Base-by-base conservation (phyloP, 2,329 filamentous ascomycete genomes). In the Penicillium sp. region DNA sequence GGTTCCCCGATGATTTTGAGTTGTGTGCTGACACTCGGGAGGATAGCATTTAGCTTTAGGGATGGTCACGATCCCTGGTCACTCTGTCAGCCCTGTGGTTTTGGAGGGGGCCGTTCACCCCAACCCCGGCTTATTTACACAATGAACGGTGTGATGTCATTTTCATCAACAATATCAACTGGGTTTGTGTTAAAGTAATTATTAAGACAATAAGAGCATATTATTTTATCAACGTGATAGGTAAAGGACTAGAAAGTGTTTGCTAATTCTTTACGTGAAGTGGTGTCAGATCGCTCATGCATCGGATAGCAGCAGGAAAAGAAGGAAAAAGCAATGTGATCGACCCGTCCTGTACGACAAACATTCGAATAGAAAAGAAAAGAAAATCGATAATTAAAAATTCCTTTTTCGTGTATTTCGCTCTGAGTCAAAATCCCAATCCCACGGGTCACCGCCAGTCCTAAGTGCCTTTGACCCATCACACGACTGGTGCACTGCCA, bases 271-370 rank as follows among this genome's bases (percentile, higher is more conserved):
- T 19, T 10, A 26, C 14, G 44, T 29, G 25, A 47, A 29, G 29
- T 31, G 39, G 39, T 52, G 42, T 52, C 26, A 56, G 60, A 61
- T 61, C 54, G 55, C 48, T 57, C 45, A 48, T 61, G 58, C 58
- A 52, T 51, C 61, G 61, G 60, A 42, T 58, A 54, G 53, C 53
- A 61, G 51, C 61, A 59, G 53, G 16, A 23, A 23, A 39, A 58
- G 54, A 62, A 55, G 23, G 27, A 52, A 61, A 59, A 62, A 59
- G 50, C 55, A 61, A 55, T 33, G 49, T 54, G 58, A 62, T 62
- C 61, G 46, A 58, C 58, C 58, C 60, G 58, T 39, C 35, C 60
- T 54, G 58, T 57, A 55, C 45, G 33, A 58, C 55, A 43, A 27
- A 39, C n/a, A 7, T 33, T 33, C 13, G 4, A 14, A 26, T 10